These are phyloP conservation scores for Tilletia horrida DNA, from an alignment of 1,284 basidiomycete genomes.

Conservation along the genomic window DNA sequence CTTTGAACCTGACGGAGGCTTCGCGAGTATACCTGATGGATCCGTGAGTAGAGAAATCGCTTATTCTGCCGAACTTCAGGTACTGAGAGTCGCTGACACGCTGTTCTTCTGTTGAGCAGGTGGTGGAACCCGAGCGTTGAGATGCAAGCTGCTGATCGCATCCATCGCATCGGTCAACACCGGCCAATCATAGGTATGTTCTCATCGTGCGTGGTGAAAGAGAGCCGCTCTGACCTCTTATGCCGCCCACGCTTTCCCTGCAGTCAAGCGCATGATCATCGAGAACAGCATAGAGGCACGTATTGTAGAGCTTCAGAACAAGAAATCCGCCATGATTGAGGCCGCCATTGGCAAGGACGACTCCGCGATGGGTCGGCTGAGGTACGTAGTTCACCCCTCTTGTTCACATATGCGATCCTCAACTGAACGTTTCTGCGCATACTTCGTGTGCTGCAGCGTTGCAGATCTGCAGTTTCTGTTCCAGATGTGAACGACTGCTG, in stretches of 20 bases:
- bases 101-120: neutral
- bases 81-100: neutral
- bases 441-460: conserved; percentile 27
- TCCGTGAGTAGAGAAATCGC: conserved; percentile 23
- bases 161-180: conserved; percentile 81
- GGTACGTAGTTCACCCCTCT: neutral
- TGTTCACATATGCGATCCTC: neutral
- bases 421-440: neutral
- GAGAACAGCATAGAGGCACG: conserved; percentile 95
- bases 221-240: neutral
- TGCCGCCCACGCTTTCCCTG: conserved; percentile 58
- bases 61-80: neutral
- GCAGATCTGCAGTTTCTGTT: conserved; percentile 51
- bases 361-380: conserved; percentile 50
- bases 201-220: neutral
- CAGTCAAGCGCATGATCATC: conserved; percentile 87
- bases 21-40: conserved; percentile 55
- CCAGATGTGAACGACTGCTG: conserved; percentile 31
- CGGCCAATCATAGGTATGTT: conserved; percentile 61
- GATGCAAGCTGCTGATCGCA: conserved; percentile 83
- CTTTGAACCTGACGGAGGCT: conserved; percentile 57
- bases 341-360: conserved; percentile 54
- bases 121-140: conserved; percentile 55
- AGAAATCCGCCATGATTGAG: conserved; percentile 65
- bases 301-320: conserved; percentile 84